Conservation (phyloP, 345 rosid species). For the Lagerstroemia speciosa region DNA sequence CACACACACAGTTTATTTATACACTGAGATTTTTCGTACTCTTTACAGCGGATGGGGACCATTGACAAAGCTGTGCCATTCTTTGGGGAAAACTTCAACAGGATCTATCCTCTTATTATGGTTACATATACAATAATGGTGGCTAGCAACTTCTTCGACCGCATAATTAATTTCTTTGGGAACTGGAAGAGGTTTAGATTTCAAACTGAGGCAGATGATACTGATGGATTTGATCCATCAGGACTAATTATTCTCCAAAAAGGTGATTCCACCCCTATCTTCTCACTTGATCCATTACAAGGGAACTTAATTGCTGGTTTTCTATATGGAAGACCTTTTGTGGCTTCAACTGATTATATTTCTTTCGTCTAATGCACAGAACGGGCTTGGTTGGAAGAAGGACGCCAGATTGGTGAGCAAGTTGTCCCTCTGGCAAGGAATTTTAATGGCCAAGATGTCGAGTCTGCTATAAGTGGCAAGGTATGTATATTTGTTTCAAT, state of each 20-base stretch:
- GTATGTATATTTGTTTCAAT: conserved; percentile 24
- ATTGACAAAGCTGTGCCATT: conserved; percentile 79
- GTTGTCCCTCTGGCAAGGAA: conserved; percentile 87
- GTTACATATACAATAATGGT: conserved; percentile 85
- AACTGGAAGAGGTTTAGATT: conserved; percentile 85
- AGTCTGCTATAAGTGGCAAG: conserved; percentile 35
- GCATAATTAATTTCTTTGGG: conserved; percentile 79
- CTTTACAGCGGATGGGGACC: conserved; percentile 87
- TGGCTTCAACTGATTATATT: not conserved
- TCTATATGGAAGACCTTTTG: not conserved
- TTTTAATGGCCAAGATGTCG: conserved; percentile 65
- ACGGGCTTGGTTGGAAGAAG: conserved; percentile 84
- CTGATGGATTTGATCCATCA: conserved; percentile 90
- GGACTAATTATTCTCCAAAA: conserved; percentile 84
- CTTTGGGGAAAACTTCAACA: conserved; percentile 78
- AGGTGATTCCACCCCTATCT: conserved; percentile 28
- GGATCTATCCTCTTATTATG: conserved; percentile 94
- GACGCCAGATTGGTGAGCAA: conserved; percentile 75
- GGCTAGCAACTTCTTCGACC: conserved; percentile 89
- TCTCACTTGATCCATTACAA: not conserved
- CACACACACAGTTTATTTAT: too few species aligned
- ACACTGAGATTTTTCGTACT: not conserved
- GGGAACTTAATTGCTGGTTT: not conserved
- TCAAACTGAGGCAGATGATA: conserved; percentile 77
- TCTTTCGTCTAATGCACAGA: conserved; percentile 29